These are phyloP conservation scores for Phanerochaete carnosa DNA, from an alignment of 768 basidiomycete species.

Conservation along the genomic window DNA sequence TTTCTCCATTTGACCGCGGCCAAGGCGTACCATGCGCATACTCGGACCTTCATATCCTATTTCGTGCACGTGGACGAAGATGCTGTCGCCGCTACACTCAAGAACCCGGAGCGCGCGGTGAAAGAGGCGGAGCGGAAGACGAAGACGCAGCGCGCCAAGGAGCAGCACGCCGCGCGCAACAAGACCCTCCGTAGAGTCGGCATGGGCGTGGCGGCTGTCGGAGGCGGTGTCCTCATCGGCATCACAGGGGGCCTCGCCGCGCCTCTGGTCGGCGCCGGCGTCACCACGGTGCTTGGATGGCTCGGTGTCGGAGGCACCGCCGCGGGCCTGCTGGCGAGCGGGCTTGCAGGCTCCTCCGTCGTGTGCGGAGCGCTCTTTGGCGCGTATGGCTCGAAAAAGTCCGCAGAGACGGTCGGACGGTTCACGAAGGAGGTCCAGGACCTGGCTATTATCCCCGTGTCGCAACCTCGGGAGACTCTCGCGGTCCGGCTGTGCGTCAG, in stretches of 20 bases:
- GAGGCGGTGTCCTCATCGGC: conserved; percentile 52
- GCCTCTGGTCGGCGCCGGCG: conserved; percentile 53
- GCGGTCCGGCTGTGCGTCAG: conserved; percentile 52
- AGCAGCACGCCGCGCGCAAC: conserved; percentile 39
- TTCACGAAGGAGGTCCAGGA: conserved; percentile 54
- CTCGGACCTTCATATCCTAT: conserved; percentile 41
- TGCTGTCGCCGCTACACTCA: conserved; percentile 42
- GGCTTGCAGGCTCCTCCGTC: conserved; percentile 51
- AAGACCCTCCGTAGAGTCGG: conserved; percentile 43
- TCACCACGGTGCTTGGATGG: conserved; percentile 45
- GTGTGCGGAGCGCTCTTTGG: conserved; percentile 60
- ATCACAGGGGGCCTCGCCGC: conserved; percentile 60
- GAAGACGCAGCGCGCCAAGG: conserved; percentile 29
- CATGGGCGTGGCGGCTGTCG: conserved; percentile 48
- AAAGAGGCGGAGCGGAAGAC: conserved; percentile 42
- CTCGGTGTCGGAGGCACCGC: conserved; percentile 53
- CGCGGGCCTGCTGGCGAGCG: conserved; percentile 47
- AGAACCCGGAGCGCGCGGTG: conserved; percentile 45
- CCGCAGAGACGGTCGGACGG: conserved; percentile 44
- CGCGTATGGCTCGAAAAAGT: conserved; percentile 48
- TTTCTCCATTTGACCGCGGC: conserved; percentile 46
- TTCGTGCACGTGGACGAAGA: conserved; percentile 42
- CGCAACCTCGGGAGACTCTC: conserved; percentile 38
- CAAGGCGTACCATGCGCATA: conserved; percentile 48
- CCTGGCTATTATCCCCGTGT: conserved; percentile 47